phyloP scores from a whole-genome alignment of 345 rosid genomes.

The Linum trigynum region DNA sequence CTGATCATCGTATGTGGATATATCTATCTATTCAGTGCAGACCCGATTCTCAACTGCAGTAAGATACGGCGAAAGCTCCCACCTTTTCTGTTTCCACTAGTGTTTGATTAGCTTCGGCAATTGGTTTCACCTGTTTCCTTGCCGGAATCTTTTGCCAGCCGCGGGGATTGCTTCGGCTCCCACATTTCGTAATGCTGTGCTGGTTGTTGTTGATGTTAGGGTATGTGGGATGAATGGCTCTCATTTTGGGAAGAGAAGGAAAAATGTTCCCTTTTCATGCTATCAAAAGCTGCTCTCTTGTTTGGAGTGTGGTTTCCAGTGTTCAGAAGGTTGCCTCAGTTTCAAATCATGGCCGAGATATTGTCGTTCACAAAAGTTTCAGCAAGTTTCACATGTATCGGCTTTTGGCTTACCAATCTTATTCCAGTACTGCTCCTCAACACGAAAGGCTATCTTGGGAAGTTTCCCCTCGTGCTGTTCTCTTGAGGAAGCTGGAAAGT shows the following conservation, averaged over 20 bases:
- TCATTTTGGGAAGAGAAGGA: constrained; percentile 9
- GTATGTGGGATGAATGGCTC: constrained; percentile 7
- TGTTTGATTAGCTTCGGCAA: too few relatives aligned
- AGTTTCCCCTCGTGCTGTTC: constrained; percentile 35
- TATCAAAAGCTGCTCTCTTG: background rate
- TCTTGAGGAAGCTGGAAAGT: constrained; percentile 51
- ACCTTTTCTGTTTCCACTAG: too few relatives aligned
- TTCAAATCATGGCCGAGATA: background rate
- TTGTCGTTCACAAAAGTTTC: background rate
- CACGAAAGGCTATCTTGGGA: constrained; percentile 37
- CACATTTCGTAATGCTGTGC: too few relatives aligned
- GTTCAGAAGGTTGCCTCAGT: constrained; percentile 3
- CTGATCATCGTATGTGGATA: too few relatives aligned
- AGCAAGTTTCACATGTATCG: constrained; percentile 7
- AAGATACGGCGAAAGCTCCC: too few relatives aligned
- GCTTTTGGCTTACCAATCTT: background rate
- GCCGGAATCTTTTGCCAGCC: too few relatives aligned
- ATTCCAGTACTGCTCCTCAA: constrained; percentile 10
- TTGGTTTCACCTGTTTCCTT: too few relatives aligned
- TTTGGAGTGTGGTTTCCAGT: background rate
- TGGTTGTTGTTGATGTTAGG: background rate
- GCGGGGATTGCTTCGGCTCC: too few relatives aligned
- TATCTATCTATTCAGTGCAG: too few relatives aligned
- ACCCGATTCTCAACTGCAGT: too few relatives aligned
- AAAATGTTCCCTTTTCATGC: background rate